Evolutionary conservation across 306 rosid genomes (phyloP), one percentile per base, ranked within the genome.

Genomic region (Gastrolobium villosum): DNA sequence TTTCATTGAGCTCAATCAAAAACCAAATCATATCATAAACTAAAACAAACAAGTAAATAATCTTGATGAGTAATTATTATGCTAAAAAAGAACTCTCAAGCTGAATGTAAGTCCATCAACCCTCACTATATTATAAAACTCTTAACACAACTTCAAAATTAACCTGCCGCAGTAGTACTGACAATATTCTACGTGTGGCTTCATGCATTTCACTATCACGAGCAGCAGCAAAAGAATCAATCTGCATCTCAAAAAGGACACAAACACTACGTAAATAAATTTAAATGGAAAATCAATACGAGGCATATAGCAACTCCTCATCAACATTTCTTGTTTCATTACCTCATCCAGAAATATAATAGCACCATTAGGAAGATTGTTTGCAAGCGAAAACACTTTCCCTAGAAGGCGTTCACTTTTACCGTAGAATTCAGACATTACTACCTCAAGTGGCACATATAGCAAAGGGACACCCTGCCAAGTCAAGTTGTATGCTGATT

Each of bases 341-440:
- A 93, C 98, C 98, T 93, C 98, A 56, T 93, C 98, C 5, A 93
- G 81, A 82, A 93, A 93, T 82, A 94, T 90, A 61, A 94, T 88
- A 76, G 97, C 96, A 79, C 98, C 98, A 32, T 78, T 62, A 20
- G 92, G 88, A 63, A 94, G 92, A 39, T 83, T 79, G 46, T 92
- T 88, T 7, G 97, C 96, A 66, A 94, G 91, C 2, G 97, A 88
- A 79, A 94, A 94, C 66, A 94, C 91, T 77, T 86, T 84, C 20
- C 97, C 97, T 30, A 94, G 79, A 49, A 92, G 87, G 52, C 91
- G 86, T 81, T 92, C 98, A 64, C 98, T 94, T 89, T 94, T 96
- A 86, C 97, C 97, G 1, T 89, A 90, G 81, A 84, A 92, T 77
- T 94, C 94, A 31, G 98, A 92, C 91, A 94, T 63, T 72, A 94